Base-by-base conservation (phyloP, 2,329 filamentous ascomycete species). In the Pestalotiopsis fici region DNA sequence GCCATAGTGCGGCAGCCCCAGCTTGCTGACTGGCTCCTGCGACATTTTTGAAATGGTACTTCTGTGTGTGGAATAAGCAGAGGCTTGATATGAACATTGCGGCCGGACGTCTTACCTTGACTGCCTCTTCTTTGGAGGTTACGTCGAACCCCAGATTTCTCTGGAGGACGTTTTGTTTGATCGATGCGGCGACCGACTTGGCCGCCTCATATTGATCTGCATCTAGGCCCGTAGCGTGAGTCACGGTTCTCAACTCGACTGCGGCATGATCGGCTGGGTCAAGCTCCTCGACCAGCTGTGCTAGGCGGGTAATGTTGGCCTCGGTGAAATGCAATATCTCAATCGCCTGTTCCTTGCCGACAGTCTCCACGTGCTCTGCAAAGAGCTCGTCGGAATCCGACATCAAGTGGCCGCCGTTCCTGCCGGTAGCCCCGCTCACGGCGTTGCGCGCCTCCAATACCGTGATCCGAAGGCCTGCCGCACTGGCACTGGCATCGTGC, bases 11-110 rank as follows among this genome's bases (percentile, higher is more conserved):
- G 11, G 31, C 31, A 35, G 31, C 31, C 31, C 31, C 31, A 35
- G 31, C 11, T 11, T 35, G 31, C 31, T 35, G 31, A 2, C 31
- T 72, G 11, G 84, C 83, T 2, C 83, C 84, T 21, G 83, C 83
- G 1, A 39, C 50, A 4, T 35, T 35, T 54, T n/a, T 23, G 47
- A 54, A 54, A 21, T 54, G 6, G 47, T 35, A 35, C 15, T 54
- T 23, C 47, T 18, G 21, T 13, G 7, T 23, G 21, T n/a, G 15
- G n/a, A 23, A 3, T 54, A 7, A 54, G 18, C 21, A 12, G 21
- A 54, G 15, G 18, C 1, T 18, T 59, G 25, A 11, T 31, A 2
- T n/a, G 15, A 27, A 11, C n/a, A 18, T 35, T 55, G 18, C 3
- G 11, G 7, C 11, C 31, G 4, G 31, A 35, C 3, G 2, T 2